Percentiles rank a stretch among this genome's conserved stretches.
These are phyloP conservation scores for Echinosphaeria canescens DNA, from an alignment of 2,329 filamentous ascomycete genomes.

Conservation along the genomic window DNA sequence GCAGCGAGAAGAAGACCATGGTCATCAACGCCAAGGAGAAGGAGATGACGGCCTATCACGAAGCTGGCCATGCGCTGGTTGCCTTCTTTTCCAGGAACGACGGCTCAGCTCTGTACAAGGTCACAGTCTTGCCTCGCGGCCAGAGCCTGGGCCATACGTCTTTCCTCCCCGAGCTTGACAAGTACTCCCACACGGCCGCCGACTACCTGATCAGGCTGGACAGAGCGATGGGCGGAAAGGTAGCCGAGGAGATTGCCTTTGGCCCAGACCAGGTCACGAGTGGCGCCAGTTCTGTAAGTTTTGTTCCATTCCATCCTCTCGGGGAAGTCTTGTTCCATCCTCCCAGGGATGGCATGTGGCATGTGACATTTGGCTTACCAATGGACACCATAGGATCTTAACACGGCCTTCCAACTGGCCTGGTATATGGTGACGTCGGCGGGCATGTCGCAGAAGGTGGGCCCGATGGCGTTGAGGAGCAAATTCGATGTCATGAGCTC, in stretches of 20 bases:
- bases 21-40: conserved; percentile 89
- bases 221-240: conserved; percentile 58
- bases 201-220: conserved; percentile 54
- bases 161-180: conserved; percentile 77
- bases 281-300: conserved; percentile 56
- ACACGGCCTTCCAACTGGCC: conserved; percentile 59
- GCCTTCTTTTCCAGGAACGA: conserved; percentile 58
- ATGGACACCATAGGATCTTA: conserved; percentile 55
- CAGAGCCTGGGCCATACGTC: conserved; percentile 72
- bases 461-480: conserved; percentile 71
- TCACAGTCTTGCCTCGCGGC: conserved; percentile 87
- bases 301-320: neutral
- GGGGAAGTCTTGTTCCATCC: too few relatives aligned
- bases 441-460: conserved; percentile 75
- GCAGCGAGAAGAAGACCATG: conserved; percentile 74
- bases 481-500: conserved; percentile 68
- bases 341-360: too few relatives aligned
- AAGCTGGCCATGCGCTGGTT: conserved; percentile 87
- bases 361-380: too few relatives aligned
- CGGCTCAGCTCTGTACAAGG: conserved; percentile 74
- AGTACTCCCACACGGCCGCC: conserved; percentile 68
- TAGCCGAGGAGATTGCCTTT: conserved; percentile 71
- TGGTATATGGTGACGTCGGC: conserved; percentile 76
- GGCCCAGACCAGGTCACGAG: conserved; percentile 82
- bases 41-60: conserved; percentile 90